Base-by-base conservation (phyloP, 331 rosid genomes). In the Malus hybrid region DNA sequence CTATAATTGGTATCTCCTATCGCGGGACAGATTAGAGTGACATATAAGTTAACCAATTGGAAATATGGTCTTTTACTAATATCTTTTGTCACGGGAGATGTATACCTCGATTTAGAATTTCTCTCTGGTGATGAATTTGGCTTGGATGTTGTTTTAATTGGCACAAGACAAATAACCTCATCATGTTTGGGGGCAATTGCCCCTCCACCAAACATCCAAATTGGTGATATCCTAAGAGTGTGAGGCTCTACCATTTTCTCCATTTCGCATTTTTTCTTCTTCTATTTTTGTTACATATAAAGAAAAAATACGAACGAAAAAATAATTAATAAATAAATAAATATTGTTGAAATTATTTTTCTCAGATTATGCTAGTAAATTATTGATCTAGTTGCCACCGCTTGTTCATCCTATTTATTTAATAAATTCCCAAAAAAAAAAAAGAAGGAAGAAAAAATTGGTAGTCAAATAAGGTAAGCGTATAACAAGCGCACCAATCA, bases 221-320 rank as follows among this genome's bases (percentile, higher is more conserved):
- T 18, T 71, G 22, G 15, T 66, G 77, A 54, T 63, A 42, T 62
- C 83, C 80, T 73, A 67, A 18, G 77, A 68, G 79, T 36, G 72
- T 86, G 67, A 82, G 93, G 93, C 80, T 50, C 56, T 71, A 33
- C 80, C 70, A 84, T 80, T 80, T 63, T 71, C 69, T 73, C 24
- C 48, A 6, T 12, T 72, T 50, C 18, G 56, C 6, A 9, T 24
- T 36, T 18, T 28, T 36, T 9, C 1, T 18, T 14, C 34, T 10
- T 68, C 24, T 60, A 2, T 56, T 27, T 11, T 44, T 18, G 7
- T 36, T 36, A 76, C 46, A 48, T 8, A 16, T 1, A 32, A 39
- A 39, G 44, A 9, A 0, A 39, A 9, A 39, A 36, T 36, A 36
- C 3, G 11, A 7, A 36, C 10, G 3, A 7, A 67, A 70, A 34